These are phyloP conservation scores for Eustoma russellianum DNA, from an alignment of 257 asterid species.

Conservation along the genomic window DNA sequence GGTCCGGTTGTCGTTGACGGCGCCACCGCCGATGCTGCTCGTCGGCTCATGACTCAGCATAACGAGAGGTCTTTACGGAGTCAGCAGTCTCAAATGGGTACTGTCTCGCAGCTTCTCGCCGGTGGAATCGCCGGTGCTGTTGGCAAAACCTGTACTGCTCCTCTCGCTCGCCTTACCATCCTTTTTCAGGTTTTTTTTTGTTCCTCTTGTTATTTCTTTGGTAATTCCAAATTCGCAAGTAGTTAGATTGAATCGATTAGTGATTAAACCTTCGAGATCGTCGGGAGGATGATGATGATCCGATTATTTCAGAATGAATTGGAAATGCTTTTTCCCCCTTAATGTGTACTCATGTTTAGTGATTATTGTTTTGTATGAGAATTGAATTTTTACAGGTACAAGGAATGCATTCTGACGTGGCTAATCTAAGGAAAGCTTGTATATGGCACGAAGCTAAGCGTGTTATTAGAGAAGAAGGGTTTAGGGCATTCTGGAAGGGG, in stretches of 20 bases:
- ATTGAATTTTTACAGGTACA: constrained; percentile 35
- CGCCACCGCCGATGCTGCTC: constrained; percentile 23
- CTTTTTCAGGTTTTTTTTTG: constrained; percentile 50
- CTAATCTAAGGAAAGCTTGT: constrained; percentile 47
- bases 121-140: constrained; percentile 93
- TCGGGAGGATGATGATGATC: too few species aligned
- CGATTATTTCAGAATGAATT: too few species aligned
- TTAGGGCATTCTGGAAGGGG: constrained; percentile 83
- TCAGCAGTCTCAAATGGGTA: constrained; percentile 41
- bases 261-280: too few species aligned
- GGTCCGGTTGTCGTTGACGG: constrained; percentile 43
- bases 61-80: constrained; percentile 28
- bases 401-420: constrained; percentile 64
- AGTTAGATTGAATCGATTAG: too few species aligned
- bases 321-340: background rate
- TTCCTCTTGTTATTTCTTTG: too few species aligned
- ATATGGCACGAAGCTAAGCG: constrained; percentile 65
- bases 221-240: too few species aligned
- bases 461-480: constrained; percentile 66
- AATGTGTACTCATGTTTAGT: background rate
- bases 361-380: background rate
- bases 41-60: constrained; percentile 17
- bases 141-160: constrained; percentile 86
- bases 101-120: constrained; percentile 68
- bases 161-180: constrained; percentile 81